Evolutionary conservation across 805 yeast genomes (phyloP).

Genomic region (Metschnikowia picachoensis): DNA sequence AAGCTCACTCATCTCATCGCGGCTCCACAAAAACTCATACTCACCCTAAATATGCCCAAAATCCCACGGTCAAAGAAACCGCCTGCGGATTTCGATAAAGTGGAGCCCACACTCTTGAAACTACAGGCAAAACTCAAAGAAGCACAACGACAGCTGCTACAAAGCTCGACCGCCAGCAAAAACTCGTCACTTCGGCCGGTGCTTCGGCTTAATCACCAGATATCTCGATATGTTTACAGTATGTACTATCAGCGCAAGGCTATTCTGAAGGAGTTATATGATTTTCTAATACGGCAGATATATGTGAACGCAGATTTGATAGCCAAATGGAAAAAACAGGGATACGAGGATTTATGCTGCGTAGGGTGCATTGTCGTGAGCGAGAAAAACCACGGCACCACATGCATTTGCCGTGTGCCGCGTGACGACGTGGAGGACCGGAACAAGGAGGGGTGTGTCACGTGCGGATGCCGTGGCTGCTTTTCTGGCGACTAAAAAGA

Average conservation of each 20-base stretch:
- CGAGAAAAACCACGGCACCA: slow-evolving; percentile 56
- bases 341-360: slow-evolving; percentile 86
- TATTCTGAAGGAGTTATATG: slow-evolving; percentile 64
- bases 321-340: slow-evolving; percentile 79
- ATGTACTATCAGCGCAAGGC: slow-evolving; percentile 66
- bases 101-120: slow-evolving; percentile 61
- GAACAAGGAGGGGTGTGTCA: slow-evolving; percentile 50
- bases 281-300: slow-evolving; percentile 65
- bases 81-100: slow-evolving; percentile 70
- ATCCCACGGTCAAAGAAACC: slow-evolving; percentile 27
- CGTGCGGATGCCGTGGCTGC: slow-evolving; percentile 86
- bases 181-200: slow-evolving; percentile 65
- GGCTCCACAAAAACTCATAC: background rate
- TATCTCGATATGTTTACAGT: slow-evolving; percentile 71
- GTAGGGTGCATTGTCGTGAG: slow-evolving; percentile 64
- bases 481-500: slow-evolving; percentile 53
- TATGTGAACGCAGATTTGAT: slow-evolving; percentile 67
- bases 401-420: slow-evolving; percentile 88
- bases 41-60: slow-evolving; percentile 9
- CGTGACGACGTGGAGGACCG: slow-evolving; percentile 43
- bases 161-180: slow-evolving; percentile 42
- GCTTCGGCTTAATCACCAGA: slow-evolving; percentile 64
- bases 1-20: background rate
- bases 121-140: slow-evolving; percentile 58
- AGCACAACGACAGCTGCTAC: slow-evolving; percentile 28